Conservation (phyloP, 1,139 yeast genomes). For the Taiozyma sp. region DNA sequence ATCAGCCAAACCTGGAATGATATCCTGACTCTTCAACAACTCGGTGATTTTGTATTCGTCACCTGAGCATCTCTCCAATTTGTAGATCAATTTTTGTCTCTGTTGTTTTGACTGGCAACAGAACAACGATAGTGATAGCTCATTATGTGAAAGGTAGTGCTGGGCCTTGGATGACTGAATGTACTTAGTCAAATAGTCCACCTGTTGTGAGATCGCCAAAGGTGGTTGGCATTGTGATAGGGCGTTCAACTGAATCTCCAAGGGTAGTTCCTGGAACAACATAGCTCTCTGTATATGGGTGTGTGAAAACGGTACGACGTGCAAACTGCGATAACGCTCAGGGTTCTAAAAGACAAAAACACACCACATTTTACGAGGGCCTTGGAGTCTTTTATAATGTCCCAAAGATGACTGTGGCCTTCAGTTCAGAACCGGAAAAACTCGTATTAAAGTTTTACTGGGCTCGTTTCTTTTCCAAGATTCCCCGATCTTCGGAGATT, state of each 20-base stretch:
- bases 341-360: neutral
- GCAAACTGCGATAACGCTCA: neutral
- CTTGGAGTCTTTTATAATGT: neutral
- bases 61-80: neutral
- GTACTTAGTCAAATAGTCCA: conserved; percentile 1
- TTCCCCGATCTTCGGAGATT: neutral
- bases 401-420: neutral
- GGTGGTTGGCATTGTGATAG: neutral
- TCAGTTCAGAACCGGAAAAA: neutral
- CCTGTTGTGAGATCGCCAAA: conserved; percentile 1
- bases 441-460: neutral
- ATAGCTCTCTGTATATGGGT: neutral
- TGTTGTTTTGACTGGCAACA: conserved; percentile 5
- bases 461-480: neutral
- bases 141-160: conserved; percentile 4
- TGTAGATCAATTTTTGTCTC: conserved; percentile 6
- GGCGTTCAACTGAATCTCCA: conserved; percentile 5
- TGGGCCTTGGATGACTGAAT: conserved; percentile 4
- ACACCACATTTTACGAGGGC: neutral
- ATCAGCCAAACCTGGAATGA: conserved; percentile 1
- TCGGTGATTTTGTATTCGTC: neutral
- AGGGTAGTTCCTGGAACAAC: conserved; percentile 2
- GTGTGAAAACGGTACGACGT: neutral
- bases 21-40: conserved; percentile 4
- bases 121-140: conserved; percentile 7